A percentile compares a stretch with the other conserved stretches of the same genome.
These are phyloP conservation scores for Friedmanniomyces endolithicus DNA, from an alignment of 495 filamentous ascomycete species.

Conservation along the genomic window DNA sequence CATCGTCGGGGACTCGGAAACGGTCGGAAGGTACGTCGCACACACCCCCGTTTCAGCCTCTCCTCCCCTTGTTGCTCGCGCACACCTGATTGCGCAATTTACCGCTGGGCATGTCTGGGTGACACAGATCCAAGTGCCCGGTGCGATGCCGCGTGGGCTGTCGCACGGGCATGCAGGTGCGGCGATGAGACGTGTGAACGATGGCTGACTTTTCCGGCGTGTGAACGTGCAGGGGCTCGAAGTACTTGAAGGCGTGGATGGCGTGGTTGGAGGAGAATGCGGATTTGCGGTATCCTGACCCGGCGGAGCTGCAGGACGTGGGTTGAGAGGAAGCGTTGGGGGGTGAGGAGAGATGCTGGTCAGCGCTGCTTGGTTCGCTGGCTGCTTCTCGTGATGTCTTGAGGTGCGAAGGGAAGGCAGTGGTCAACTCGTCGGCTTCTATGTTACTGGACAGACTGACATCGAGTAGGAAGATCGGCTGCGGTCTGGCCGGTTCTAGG, in stretches of 20 bases:
- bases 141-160: no score
- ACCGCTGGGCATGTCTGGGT: neutral
- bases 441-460: no score
- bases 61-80: no score
- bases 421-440: no score
- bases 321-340: neutral
- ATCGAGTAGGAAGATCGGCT: no score
- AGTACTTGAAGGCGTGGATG: slow-evolving; percentile 83
- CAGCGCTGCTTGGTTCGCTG: no score
- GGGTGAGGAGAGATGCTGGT: neutral
- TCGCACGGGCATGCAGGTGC: neutral
- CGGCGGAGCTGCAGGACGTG: slow-evolving; percentile 21
- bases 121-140: no score
- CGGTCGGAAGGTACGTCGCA: slow-evolving; percentile 59
- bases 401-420: no score
- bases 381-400: no score
- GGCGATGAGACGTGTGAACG: neutral
- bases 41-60: slow-evolving; percentile 6
- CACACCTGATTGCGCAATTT: no score
- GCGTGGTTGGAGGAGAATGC: slow-evolving; percentile 70
- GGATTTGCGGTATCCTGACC: slow-evolving; percentile 72
- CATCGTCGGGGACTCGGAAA: slow-evolving; percentile 87
- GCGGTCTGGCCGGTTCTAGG: no score
- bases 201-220: slow-evolving; percentile 4
- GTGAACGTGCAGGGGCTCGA: slow-evolving; percentile 47